Evolutionary conservation across 805 yeast genomes (phyloP).

Genomic region (Barnettozyma pratensis): DNA sequence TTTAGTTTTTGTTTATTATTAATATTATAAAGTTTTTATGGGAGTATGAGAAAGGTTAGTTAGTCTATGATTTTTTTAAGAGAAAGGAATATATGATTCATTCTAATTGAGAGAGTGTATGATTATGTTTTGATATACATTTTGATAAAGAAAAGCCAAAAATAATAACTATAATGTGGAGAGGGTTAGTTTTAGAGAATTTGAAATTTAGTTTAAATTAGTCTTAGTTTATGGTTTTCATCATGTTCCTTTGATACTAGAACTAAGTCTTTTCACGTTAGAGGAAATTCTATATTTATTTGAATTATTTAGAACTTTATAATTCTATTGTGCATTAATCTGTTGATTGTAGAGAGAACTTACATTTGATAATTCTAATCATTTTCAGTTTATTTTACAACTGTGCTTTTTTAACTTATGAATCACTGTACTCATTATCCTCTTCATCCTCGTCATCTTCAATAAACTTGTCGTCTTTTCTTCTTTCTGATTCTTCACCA

Average conservation of each 20-base stretch:
- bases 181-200: too few species aligned
- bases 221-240: too few species aligned
- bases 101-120: background rate
- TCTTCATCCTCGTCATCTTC: conserved; percentile 25
- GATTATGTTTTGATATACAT: background rate
- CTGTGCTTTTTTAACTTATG: background rate
- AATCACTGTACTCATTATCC: conserved; percentile 24
- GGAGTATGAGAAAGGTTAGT: conserved; percentile 5
- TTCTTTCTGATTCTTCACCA: conserved; percentile 11
- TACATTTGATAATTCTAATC: background rate
- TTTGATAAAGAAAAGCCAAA: background rate
- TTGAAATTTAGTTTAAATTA: too few species aligned
- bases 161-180: too few species aligned
- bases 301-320: conserved; percentile 9
- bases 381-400: conserved; percentile 5
- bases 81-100: conserved; percentile 7
- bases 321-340: conserved; percentile 13
- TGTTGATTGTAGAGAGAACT: background rate
- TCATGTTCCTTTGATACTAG: too few species aligned
- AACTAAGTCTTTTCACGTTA: too few species aligned
- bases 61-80: conserved; percentile 5
- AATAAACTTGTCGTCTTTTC: conserved; percentile 17
- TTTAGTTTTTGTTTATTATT: conserved; percentile 1
- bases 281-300: conserved; percentile 3
- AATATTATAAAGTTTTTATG: background rate